Base-by-base conservation (phyloP, 768 basidiomycete genomes). In the Clitopilus hobsonii region DNA sequence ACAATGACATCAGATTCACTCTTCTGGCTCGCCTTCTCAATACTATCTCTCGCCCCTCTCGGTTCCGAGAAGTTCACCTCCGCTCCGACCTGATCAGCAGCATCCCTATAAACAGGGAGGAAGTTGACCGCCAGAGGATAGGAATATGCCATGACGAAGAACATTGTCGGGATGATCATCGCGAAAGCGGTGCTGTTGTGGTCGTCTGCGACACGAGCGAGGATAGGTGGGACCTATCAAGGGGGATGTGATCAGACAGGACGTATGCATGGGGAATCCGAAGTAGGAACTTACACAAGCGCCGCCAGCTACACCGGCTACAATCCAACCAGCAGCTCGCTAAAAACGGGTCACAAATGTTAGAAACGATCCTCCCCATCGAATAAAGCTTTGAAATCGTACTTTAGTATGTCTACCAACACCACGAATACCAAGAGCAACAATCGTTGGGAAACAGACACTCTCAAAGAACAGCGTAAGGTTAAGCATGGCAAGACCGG, bases 391-490 rank as follows among this genome's bases (percentile, higher is more conserved):
- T 16, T 20, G 6, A 13, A 6, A 29, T 16, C 54, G 20, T 26
- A 62, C 63, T 58, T 64, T 71, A 10, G 70, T 70, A 53, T 71
- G 70, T 24, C 60, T 59, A 6, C 70, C 70, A 27, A 71, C 55
- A 5, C 70, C 70, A 25, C 69, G 61, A 41, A 71, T 69, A 1
- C 69, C 70, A 6, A 71, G 53, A 0, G 67, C 69, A 11, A 71
- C 69, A 32, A 71, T 71, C 24, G 70, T 71, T 2, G 70, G 70
- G 68, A 71, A 71, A 26, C 66, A 67, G 22, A 71, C 68, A 48
- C 69, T 70, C 60, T 71, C 70, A 22, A 71, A 71, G 59, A 70
- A 71, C 8, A 71, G 54, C 1, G 69, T 65, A n/a, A 69, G 41
- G 48, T 59, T 67, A 20, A 71, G 55, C 67, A 71, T 68, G 1